Percentiles rank a stretch among this genome's conserved stretches.
Conservation (phyloP, 495 filamentous ascomycete species). For the Pseudoneurospora amorphoporcata region DNA sequence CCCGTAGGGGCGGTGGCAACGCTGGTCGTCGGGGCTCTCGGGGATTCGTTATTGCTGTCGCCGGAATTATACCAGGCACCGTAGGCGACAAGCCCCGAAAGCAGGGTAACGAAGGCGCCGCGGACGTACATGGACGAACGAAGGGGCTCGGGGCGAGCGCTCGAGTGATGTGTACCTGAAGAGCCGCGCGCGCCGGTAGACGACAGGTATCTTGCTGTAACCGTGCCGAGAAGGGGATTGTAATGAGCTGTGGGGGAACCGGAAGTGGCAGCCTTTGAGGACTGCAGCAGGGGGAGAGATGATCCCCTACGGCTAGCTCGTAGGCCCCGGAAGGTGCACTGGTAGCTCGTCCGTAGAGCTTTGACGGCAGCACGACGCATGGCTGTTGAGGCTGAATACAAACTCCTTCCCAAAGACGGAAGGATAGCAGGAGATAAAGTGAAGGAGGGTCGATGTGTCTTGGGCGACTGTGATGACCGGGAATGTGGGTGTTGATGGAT, state of each 20-base stretch:
- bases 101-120: constrained; percentile 31
- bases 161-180: constrained; percentile 9
- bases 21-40: constrained; percentile 12
- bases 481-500: not conserved
- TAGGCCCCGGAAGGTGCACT: constrained; percentile 31
- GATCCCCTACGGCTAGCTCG: constrained; percentile 28
- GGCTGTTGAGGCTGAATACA: constrained; percentile 3
- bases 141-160: constrained; percentile 25
- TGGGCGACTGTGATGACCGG: not conserved
- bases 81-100: constrained; percentile 40
- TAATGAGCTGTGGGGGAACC: constrained; percentile 10
- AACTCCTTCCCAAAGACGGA: not conserved
- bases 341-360: constrained; percentile 34
- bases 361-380: constrained; percentile 40
- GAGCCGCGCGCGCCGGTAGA: not conserved
- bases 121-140: constrained; percentile 42
- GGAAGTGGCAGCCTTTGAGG: constrained; percentile 3
- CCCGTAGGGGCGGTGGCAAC: constrained; percentile 8
- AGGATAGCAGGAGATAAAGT: not conserved
- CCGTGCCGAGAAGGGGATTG: constrained; percentile 1
- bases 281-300: constrained; percentile 9
- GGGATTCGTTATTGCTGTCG: constrained; percentile 16
- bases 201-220: not conserved
- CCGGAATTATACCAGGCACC: constrained; percentile 41
- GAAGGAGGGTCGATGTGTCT: not conserved